Percentiles rank a stretch among this genome's conserved stretches.
Conservation (phyloP, 805 yeast genomes). For the Barnettozyma sp. region DNA sequence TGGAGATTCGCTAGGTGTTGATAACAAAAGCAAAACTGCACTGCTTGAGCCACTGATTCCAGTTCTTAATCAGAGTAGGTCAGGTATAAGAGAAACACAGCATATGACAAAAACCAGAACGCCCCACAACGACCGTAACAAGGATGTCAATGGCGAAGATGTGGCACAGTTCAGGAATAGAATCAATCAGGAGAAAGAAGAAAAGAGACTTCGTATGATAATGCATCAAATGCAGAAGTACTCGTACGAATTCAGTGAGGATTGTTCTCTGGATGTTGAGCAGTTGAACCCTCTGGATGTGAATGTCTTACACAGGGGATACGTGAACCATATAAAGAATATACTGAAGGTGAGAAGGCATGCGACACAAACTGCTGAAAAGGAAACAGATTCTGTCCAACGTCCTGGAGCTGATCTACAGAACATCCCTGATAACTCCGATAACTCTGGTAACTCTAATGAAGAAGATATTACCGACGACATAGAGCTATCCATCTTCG, state of each 20-base stretch:
- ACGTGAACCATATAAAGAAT: slow-evolving; percentile 19
- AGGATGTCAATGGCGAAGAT: slow-evolving; percentile 1
- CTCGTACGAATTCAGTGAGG: slow-evolving; percentile 36
- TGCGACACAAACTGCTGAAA: slow-evolving; percentile 6
- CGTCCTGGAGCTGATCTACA: no score
- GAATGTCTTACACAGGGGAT: slow-evolving; percentile 39
- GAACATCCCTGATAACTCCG: no score
- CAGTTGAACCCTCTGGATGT: slow-evolving; percentile 26
- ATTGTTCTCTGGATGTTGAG: slow-evolving; percentile 19
- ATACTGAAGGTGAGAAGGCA: slow-evolving; percentile 9
- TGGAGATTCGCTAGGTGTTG: slow-evolving; percentile 39
- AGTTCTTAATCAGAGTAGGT: slow-evolving; percentile 14
- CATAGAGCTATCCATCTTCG: slow-evolving; percentile 28
- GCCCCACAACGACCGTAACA: no score
- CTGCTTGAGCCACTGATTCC: slow-evolving; percentile 29
- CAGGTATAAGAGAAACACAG: slow-evolving; percentile 22
- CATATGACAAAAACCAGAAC: no score
- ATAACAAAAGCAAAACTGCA: slow-evolving; percentile 18
- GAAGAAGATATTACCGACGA: slow-evolving; percentile 18
- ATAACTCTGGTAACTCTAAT: slow-evolving; percentile 8
- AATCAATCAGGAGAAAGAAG: slow-evolving; percentile 13
- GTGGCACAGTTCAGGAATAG: slow-evolving; percentile 20
- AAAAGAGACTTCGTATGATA: slow-evolving; percentile 11
- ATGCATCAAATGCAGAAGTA: slow-evolving; percentile 32
- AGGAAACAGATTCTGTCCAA: no score